These are phyloP conservation scores for Boletus tomentosulus DNA, from an alignment of 768 basidiomycete genomes.

Conservation along the genomic window DNA sequence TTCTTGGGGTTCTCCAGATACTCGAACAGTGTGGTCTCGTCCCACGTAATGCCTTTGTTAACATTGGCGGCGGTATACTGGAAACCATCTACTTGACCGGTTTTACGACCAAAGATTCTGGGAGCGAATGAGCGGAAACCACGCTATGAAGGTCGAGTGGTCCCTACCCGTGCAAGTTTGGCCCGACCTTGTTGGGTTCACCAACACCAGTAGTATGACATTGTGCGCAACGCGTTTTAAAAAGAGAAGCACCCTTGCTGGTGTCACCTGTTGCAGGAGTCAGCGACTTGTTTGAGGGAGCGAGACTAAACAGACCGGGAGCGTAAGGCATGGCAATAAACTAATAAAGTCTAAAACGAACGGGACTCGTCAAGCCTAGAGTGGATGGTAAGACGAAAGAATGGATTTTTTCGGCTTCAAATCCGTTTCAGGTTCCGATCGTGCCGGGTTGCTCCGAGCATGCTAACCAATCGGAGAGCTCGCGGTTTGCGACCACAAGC, in stretches of 20 bases:
- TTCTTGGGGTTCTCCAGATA: constrained; percentile 98
- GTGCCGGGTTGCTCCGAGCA: constrained; percentile 27
- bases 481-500: not conserved
- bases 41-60: constrained; percentile 89
- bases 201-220: constrained; percentile 85
- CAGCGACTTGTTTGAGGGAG: not conserved
- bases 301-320: constrained; percentile 32
- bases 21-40: constrained; percentile 86
- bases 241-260: constrained; percentile 86
- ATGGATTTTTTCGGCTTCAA: constrained; percentile 5
- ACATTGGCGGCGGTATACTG: constrained; percentile 94
- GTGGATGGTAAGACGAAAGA: constrained; percentile 1
- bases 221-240: constrained; percentile 94
- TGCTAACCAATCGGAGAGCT: constrained; percentile 21
- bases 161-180: constrained; percentile 88
- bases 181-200: constrained; percentile 86
- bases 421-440: constrained; percentile 21
- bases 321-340: constrained; percentile 38
- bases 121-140: not conserved
- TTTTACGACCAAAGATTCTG: constrained; percentile 80
- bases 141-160: not conserved
- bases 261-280: constrained; percentile 62
- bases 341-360: constrained; percentile 3
- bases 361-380: constrained; percentile 4
- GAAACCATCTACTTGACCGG: constrained; percentile 82